Evolutionary conservation across 1,284 basidiomycete species (phyloP).

Genomic region (Leccinum pseudoinsigne): DNA sequence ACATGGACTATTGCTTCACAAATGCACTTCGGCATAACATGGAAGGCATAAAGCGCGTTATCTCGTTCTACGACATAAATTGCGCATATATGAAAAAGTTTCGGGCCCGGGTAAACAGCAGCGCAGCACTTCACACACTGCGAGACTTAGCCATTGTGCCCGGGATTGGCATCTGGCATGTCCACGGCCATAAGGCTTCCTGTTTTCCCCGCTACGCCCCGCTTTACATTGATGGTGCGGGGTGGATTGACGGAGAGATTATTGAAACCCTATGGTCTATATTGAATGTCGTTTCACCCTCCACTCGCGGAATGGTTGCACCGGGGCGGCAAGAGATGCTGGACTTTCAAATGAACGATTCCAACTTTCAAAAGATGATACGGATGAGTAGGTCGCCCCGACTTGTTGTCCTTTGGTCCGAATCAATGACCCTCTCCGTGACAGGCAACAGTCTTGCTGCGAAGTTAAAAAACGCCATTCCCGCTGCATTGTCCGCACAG

Average conservation of each 20-base stretch:
- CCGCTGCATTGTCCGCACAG: neutral
- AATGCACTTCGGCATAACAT: conserved; percentile 9
- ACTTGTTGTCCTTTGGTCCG: neutral
- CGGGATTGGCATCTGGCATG: conserved; percentile 15
- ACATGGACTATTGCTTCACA: conserved; percentile 23
- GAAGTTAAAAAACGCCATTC: neutral
- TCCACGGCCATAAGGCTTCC: conserved; percentile 8
- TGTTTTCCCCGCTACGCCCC: conserved; percentile 7
- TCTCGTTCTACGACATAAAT: conserved; percentile 14
- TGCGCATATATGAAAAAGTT: conserved; percentile 13
- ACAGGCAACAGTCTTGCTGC: neutral
- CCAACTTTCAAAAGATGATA: neutral
- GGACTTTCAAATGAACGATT: neutral
- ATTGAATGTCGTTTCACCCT: neutral
- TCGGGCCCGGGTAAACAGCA: neutral
- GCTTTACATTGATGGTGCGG: neutral
- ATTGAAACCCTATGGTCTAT: neutral
- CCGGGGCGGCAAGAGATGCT: neutral
- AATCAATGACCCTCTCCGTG: neutral
- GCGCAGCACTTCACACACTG: neutral
- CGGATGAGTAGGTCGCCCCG: neutral
- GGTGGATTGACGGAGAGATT: neutral
- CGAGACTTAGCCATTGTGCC: neutral
- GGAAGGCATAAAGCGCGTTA: neutral
- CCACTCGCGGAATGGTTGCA: neutral